Evolutionary conservation across 768 basidiomycete genomes (phyloP).

Genomic region (Boletus speciosus): DNA sequence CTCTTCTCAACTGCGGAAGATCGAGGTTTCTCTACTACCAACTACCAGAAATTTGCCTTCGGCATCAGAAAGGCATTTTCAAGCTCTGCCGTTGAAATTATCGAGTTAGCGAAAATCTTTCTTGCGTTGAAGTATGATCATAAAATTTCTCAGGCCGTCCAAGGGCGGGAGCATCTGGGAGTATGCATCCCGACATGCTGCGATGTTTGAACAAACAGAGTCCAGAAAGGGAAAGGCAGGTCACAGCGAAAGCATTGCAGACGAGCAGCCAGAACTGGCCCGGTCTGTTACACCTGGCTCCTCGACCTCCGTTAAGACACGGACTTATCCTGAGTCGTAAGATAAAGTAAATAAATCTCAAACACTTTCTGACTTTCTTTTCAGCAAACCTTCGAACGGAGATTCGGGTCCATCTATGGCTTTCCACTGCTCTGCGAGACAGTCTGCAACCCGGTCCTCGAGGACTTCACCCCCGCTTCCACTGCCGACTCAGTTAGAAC

Average conservation of each 20-base stretch:
- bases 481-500: conserved; percentile 34
- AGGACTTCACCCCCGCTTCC: conserved; percentile 30
- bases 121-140: neutral
- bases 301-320: conserved; percentile 15
- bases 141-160: conserved; percentile 13
- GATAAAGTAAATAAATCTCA: neutral
- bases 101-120: conserved; percentile 14
- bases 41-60: conserved; percentile 21
- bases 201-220: conserved; percentile 15
- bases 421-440: conserved; percentile 38
- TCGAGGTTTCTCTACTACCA: conserved; percentile 15
- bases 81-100: neutral
- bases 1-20: conserved; percentile 20
- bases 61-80: conserved; percentile 5
- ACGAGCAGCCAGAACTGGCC: neutral
- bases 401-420: conserved; percentile 4
- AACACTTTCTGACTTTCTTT: neutral
- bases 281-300: conserved; percentile 20
- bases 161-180: conserved; percentile 19
- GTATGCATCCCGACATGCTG: neutral
- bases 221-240: conserved; percentile 1
- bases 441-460: conserved; percentile 23
- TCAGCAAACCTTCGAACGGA: conserved; percentile 12
- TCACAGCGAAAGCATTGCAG: neutral
- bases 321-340: conserved; percentile 14